Evolutionary conservation across 441 rosid genomes (phyloP), one percentile per base, ranked within the genome.

Genomic region (Corymbia calophylla): DNA sequence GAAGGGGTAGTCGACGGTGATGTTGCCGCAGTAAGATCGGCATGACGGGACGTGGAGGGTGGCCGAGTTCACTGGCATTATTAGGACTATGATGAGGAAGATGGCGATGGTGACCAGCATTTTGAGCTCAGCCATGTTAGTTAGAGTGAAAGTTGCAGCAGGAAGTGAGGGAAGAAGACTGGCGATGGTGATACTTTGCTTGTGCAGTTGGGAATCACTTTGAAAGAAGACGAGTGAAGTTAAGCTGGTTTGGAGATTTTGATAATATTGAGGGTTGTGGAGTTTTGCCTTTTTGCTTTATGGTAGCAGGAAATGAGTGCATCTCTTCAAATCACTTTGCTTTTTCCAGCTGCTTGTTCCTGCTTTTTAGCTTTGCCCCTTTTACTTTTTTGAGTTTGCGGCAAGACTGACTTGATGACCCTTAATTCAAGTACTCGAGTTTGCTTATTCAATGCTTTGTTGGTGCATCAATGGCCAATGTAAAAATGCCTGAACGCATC

Each of bases 1-100:
- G 88, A 97, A 97, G 12, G 99, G 98, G 91, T 97, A 97, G 87
- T 97, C 96, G 11, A 97, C 62, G 19, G 98, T 96, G 58, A 97
- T 93, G 89, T 97, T 96, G 73, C 98, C 98, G 29, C 99, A 97
- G 70, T 93, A 96, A 25, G 99, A 96, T 90, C 99, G 91, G 89
- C 98, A 97, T 2, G 89, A 90, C 18, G 91, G 91, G 86, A 31
- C 48, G 51, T 77, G 81, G 64, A 9, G 21, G 58, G 86, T 19
- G 48, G 93, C 91, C 23, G 70, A 60, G 88, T 51, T 35, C 54
- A 55, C 68, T 2, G 87, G 80, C 53, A 77, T 8, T 29, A 91
- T 11, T 4, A 82, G 32, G 53, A 91, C 62, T 54, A 90, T 86
- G 89, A 89, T 29, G 8, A 64, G 85, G 89, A 90, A 62, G 73